Percentiles rank a stretch among this genome's conserved stretches.
phyloP scores from a whole-genome alignment of 345 rosid genomes.

The Rhodamnia rubescens region DNA sequence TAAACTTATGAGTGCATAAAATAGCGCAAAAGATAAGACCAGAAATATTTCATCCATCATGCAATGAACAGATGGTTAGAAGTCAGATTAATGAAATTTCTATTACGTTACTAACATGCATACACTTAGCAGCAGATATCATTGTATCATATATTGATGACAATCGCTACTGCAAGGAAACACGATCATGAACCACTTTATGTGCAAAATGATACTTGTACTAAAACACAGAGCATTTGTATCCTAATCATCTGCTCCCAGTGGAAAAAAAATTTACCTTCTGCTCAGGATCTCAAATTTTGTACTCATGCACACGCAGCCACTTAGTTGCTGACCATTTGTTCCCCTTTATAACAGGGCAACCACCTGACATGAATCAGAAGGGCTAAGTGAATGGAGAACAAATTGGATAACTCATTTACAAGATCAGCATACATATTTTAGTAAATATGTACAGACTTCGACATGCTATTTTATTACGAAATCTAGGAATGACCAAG shows the following conservation, averaged over 20 bases:
- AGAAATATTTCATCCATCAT: not conserved
- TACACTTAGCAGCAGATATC: not conserved
- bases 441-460: no score
- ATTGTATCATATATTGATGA: not conserved
- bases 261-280: not conserved
- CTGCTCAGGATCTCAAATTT: not conserved
- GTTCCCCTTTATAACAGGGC: slow-evolving; percentile 34
- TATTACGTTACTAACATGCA: not conserved
- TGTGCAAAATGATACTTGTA: not conserved
- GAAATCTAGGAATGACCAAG: not conserved
- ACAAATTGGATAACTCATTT: not conserved
- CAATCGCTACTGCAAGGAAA: not conserved
- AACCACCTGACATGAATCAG: slow-evolving; percentile 19
- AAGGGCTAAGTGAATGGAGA: not conserved
- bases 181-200: not conserved
- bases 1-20: not conserved
- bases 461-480: no score
- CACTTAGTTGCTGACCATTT: slow-evolving; percentile 41
- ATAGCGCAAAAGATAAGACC: not conserved
- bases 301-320: slow-evolving; percentile 29
- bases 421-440: not conserved
- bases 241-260: not conserved
- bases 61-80: not conserved
- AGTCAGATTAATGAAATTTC: not conserved
- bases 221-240: not conserved